These are phyloP conservation scores for Tylopilus cervinicoccineus DNA, from an alignment of 768 basidiomycete genomes.

Conservation along the genomic window DNA sequence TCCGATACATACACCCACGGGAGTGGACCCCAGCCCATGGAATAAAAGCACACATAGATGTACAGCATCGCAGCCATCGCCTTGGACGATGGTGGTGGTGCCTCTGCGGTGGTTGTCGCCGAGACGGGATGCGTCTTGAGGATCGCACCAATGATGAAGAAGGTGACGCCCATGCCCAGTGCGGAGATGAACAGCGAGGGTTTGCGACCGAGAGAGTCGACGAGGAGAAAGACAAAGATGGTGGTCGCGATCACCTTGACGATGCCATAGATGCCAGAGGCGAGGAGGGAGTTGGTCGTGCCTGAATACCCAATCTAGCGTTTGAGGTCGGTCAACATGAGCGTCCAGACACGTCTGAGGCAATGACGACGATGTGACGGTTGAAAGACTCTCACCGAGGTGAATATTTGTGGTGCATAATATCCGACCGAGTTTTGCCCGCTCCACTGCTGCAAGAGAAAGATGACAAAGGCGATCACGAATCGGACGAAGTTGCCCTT, in stretches of 20 bases:
- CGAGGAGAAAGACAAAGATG: conserved; percentile 63
- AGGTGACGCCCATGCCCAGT: conserved; percentile 72
- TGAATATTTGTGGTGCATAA: conserved; percentile 73
- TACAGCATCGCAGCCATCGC: conserved; percentile 88
- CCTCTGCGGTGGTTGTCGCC: conserved; percentile 39
- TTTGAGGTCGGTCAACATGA: too few species aligned
- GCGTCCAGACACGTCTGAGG: too few species aligned
- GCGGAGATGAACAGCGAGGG: conserved; percentile 69
- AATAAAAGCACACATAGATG: conserved; percentile 85
- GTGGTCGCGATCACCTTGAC: conserved; percentile 66
- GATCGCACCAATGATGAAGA: conserved; percentile 83
- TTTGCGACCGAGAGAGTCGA: conserved; percentile 67
- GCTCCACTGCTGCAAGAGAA: conserved; percentile 78
- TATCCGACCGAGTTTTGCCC: conserved; percentile 83
- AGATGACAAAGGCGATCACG: conserved; percentile 78
- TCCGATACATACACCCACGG: conserved; percentile 72
- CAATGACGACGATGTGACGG: too few species aligned
- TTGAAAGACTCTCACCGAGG: conserved; percentile 39
- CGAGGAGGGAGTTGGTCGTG: conserved; percentile 57
- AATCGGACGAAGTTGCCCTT: conserved; percentile 83
- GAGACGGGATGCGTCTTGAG: conserved; percentile 66
- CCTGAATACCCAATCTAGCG: conserved; percentile 62
- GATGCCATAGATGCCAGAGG: conserved; percentile 67
- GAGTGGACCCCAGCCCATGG: conserved; percentile 79
- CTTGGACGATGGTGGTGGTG: conserved; percentile 50